These are phyloP conservation scores for Miamiensis avidus DNA, from an alignment of 169 alveolate genomes.

Conservation along the genomic window DNA sequence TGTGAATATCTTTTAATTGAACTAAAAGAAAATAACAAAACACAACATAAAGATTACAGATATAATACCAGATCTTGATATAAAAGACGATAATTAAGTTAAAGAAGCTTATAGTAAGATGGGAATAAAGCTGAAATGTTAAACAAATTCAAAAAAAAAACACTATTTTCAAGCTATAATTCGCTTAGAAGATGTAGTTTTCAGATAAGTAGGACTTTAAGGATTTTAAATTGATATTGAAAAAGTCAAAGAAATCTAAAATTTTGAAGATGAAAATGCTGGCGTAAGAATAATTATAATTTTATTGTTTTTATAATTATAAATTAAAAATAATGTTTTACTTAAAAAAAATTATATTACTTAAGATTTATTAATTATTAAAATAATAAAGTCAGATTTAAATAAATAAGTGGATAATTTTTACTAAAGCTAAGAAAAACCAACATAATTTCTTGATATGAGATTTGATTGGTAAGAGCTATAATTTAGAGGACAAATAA, in stretches of 20 bases:
- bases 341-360: conserved; percentile 1
- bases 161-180: conserved; percentile 4
- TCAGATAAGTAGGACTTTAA: not conserved
- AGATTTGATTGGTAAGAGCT: not conserved
- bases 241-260: conserved; percentile 16
- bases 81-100: not conserved
- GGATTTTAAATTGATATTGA: conserved; percentile 10
- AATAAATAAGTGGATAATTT: not conserved
- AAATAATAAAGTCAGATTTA: no score
- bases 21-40: conserved; percentile 26
- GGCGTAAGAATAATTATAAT: not conserved
- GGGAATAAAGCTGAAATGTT: conserved; percentile 16
- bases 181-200: not conserved
- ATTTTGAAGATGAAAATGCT: not conserved
- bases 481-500: not conserved
- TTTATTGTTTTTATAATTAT: not conserved
- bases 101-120: conserved; percentile 17
- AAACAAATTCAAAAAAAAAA: not conserved
- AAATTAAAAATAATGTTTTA: not conserved
- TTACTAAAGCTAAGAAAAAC: not conserved
- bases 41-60: conserved; percentile 17
- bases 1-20: conserved; percentile 26
- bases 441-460: not conserved
- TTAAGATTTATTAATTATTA: not conserved
- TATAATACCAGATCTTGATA: conserved; percentile 12